Base-by-base conservation (phyloP, 2,329 filamentous ascomycete species). In the Aspergillus aculeatus region DNA sequence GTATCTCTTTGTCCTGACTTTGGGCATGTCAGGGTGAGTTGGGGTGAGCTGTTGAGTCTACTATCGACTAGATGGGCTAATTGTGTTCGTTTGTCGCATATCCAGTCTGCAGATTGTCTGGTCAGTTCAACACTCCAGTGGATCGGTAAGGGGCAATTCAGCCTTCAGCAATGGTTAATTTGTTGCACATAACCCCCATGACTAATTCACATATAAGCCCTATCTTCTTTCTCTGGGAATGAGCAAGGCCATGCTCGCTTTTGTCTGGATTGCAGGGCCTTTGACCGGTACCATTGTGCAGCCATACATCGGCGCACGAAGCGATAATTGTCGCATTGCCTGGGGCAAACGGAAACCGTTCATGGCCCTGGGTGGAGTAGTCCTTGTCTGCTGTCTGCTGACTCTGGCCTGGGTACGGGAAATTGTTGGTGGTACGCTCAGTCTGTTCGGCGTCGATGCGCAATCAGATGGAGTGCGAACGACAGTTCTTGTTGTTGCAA, bases 81-180 rank as follows among this genome's bases (percentile, higher is more conserved):
- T 24, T 55, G 19, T n/a, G 47, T 21, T 12, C 32, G 2, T 16
- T 16, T 26, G 6, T 14, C 59, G 26, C 26, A 29, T 23, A 26
- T 26, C 11, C 63, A 83, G 91, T 29, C 80, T 98, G 62, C 94
- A 97, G 78, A 90, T 97, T 67, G 92, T 93, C 31, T 98, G 94
- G 93, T 93, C 92, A 1, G 92, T 96, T 47, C 93, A 97, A 75
- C 82, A 96, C 48, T 96, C 92, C 58, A 94, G 96, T 78, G 93
- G 93, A 67, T 96, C 93, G 53, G 82, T 84, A 72, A 69, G 81
- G 77, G 23, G 32, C 24, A 7, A 32, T n/a, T 16, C 52, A 31
- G 38, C 14, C 41, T 14, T 7, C n/a, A 6, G 14, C 19, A 14
- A 32, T 29, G n/a, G n/a, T 29, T 5, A 24, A 35, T 54, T 9